Base-by-base conservation (phyloP, 148 eudicot genomes). In the Polygonum aviculare region DNA sequence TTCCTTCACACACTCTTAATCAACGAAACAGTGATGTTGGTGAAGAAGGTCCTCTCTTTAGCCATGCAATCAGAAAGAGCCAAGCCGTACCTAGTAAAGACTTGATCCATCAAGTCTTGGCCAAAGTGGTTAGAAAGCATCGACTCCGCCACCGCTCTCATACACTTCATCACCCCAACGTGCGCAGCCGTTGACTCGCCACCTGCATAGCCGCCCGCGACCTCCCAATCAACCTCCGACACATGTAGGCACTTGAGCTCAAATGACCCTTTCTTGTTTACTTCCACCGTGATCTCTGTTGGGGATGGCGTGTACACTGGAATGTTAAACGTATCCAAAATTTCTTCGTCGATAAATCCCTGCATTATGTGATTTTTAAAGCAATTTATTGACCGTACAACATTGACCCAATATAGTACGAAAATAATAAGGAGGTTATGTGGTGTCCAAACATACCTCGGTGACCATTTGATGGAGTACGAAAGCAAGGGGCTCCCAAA, bases 51-150 rank as follows among this genome's bases (percentile, higher is more conserved):
- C 31, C 75, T 83, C 75, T 90, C 85, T 69, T 73, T 81, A 7
- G 78, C 74, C 89, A 85, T 80, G 14, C 76, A 47, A 22, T 74
- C 74, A 8, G 41, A 48, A 6, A 85, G 12, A 2, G 77, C 77
- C 31, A 70, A 19, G 2, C 52, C 54, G 44, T 79, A 88, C 63
- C 82, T 85, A 0, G 19, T 33, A 45, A 85, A 88, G 9, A 85
- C 76, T 69, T 80, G 77, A n/a, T 90, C 88, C 0, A 87, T 83
- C 39, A 84, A 49, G 0, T 57, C 44, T 76, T 72, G 39, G 0
- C 90, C 95, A 52, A 90, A 90, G 70, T 87, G 89, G 65, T 75
- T 78, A 5, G 72, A 72, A 40, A 90, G 82, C 75, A 90, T 41
- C 1, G 90, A 80, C 45, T 90, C 90, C 0, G 78, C 78, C 19